Evolutionary conservation across 2,329 filamentous ascomycete species (phyloP).

Genomic region (Endothia cerciana): DNA sequence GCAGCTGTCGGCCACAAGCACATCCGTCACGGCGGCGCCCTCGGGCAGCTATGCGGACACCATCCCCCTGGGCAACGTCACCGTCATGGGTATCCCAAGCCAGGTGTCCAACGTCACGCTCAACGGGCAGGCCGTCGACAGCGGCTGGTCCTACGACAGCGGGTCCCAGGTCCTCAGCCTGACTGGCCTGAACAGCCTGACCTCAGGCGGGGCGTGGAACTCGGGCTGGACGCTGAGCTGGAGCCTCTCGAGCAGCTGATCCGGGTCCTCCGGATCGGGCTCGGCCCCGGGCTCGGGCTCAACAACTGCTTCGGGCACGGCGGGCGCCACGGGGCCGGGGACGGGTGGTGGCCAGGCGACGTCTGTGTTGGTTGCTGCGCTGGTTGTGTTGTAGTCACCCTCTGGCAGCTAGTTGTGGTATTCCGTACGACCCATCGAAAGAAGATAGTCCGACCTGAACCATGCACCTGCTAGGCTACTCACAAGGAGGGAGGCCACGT

Average conservation of each 20-base stretch:
- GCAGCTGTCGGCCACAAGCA: constrained; percentile 47
- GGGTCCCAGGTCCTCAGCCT: constrained; percentile 54
- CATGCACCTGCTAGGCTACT: no score
- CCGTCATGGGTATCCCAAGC: constrained; percentile 59
- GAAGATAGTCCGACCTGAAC: no score
- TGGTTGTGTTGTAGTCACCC: constrained; percentile 7
- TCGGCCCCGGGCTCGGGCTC: not conserved
- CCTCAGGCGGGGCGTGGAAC: constrained; percentile 60
- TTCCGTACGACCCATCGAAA: not conserved
- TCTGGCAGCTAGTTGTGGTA: not conserved
- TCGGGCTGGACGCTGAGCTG: constrained; percentile 61
- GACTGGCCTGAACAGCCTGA: constrained; percentile 51
- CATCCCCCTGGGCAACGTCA: constrained; percentile 65
- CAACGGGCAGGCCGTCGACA: constrained; percentile 50
- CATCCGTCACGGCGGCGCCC: constrained; percentile 51
- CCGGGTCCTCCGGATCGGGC: constrained; percentile 2
- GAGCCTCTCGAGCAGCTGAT: constrained; percentile 33
- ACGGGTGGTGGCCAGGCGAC: no score
- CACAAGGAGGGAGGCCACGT: no score
- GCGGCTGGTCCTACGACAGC: constrained; percentile 51
- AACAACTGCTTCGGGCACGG: not conserved
- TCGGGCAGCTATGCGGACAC: constrained; percentile 58
- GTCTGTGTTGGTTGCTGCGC: constrained; percentile 3
- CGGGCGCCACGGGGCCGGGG: no score
- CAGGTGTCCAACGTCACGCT: constrained; percentile 51